phyloP scores from a whole-genome alignment of 1,284 basidiomycete species.

The Psilocybe mexicana region DNA sequence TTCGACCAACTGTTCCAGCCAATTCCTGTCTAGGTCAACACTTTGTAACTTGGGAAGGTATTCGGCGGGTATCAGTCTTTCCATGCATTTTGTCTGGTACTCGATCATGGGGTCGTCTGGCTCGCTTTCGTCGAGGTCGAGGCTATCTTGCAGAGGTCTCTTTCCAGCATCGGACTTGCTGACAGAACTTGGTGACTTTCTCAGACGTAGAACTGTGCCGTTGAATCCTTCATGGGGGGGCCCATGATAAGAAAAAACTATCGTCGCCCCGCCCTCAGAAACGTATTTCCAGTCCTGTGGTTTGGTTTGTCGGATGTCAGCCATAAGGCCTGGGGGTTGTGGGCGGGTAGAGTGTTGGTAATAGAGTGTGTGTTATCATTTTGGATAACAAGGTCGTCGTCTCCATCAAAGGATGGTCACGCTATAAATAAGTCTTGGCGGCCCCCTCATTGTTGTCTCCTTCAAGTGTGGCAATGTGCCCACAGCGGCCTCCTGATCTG shows the following conservation, averaged over 20 bases:
- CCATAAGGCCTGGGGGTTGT: slow-evolving; percentile 14
- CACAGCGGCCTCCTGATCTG: no score
- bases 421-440: no score
- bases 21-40: slow-evolving; percentile 55
- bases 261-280: slow-evolving; percentile 87
- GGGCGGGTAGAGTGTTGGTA: not conserved
- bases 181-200: slow-evolving; percentile 47
- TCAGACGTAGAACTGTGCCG: slow-evolving; percentile 72
- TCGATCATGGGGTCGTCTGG: slow-evolving; percentile 60
- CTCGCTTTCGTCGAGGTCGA: slow-evolving; percentile 34
- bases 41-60: slow-evolving; percentile 59
- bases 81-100: slow-evolving; percentile 63
- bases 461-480: no score
- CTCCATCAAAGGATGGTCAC: no score
- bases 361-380: not conserved
- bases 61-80: slow-evolving; percentile 55
- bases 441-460: no score
- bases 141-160: not conserved
- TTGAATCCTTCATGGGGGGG: slow-evolving; percentile 48
- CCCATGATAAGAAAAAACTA: slow-evolving; percentile 82
- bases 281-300: slow-evolving; percentile 79
- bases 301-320: slow-evolving; percentile 38
- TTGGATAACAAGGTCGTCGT: no score
- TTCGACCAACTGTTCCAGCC: slow-evolving; percentile 58
- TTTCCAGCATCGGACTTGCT: not conserved